These are phyloP conservation scores for Byssoonygena ceratinophila DNA, from an alignment of 2,329 filamentous ascomycete species.

Conservation along the genomic window DNA sequence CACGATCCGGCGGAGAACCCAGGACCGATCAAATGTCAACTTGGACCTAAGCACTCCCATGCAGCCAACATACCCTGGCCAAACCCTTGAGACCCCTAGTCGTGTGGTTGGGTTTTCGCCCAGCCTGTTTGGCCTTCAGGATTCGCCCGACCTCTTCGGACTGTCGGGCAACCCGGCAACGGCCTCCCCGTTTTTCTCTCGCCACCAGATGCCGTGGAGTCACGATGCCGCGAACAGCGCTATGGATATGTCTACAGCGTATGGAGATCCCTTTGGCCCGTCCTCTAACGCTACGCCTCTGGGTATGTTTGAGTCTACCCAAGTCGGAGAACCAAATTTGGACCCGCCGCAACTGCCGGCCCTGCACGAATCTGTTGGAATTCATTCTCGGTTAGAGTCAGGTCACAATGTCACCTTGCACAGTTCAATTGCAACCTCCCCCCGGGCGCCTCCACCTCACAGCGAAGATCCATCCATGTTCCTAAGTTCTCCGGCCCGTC, in stretches of 20 bases:
- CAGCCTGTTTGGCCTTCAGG: slow-evolving; percentile 45
- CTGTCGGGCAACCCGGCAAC: slow-evolving; percentile 26
- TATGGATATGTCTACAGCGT: slow-evolving; percentile 17
- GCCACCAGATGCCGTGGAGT: slow-evolving; percentile 44
- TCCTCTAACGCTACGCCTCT: slow-evolving; percentile 16
- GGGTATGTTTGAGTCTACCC: slow-evolving; percentile 13
- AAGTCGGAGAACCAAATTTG: slow-evolving; percentile 18
- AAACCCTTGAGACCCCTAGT: slow-evolving; percentile 38
- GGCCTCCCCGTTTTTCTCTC: slow-evolving; percentile 48
- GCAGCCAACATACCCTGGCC: slow-evolving; percentile 15
- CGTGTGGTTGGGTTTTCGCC: slow-evolving; percentile 37
- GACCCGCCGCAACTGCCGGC: slow-evolving; percentile 24
- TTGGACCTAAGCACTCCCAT: slow-evolving; percentile 8
- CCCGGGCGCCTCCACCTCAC: slow-evolving; percentile 27
- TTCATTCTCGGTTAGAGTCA: neutral
- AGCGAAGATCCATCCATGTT: slow-evolving; percentile 39
- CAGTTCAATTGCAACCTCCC: slow-evolving; percentile 30
- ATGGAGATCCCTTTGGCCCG: slow-evolving; percentile 21
- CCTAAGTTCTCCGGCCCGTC: slow-evolving; percentile 39
- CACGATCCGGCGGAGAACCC: slow-evolving; percentile 42
- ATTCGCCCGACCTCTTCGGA: slow-evolving; percentile 46
- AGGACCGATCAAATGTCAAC: slow-evolving; percentile 16
- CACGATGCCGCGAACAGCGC: slow-evolving; percentile 23
- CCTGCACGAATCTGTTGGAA: slow-evolving; percentile 27
- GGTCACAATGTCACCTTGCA: neutral